Evolutionary conservation across 495 filamentous ascomycete genomes (phyloP).

Genomic region (Talaromyces stipitatus): DNA sequence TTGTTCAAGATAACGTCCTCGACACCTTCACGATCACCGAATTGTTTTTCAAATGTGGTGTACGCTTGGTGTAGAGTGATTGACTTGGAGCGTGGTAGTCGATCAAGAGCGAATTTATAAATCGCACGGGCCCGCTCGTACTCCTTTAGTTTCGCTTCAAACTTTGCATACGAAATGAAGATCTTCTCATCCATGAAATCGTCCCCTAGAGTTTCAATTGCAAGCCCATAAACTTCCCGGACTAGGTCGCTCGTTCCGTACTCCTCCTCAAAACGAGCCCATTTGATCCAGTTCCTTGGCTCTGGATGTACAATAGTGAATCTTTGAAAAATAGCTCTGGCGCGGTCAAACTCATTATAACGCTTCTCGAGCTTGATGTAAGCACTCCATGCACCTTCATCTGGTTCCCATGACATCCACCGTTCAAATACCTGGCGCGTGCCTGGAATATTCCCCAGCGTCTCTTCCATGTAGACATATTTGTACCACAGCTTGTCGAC

Average conservation of each 20-base stretch:
- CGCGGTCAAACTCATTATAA: constrained; percentile 82
- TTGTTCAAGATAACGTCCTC: constrained; percentile 96
- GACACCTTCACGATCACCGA: constrained; percentile 85
- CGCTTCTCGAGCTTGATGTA: constrained; percentile 97
- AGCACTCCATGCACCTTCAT: constrained; percentile 88
- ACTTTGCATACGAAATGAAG: constrained; percentile 87
- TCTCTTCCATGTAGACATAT: constrained; percentile 99
- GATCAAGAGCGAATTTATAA: constrained; percentile 93
- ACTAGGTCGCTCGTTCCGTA: constrained; percentile 85
- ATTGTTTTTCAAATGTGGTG: constrained; percentile 97
- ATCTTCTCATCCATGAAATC: constrained; percentile 95
- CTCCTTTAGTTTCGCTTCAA: constrained; percentile 89
- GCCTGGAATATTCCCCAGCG: constrained; percentile 83
- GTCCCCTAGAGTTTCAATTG: constrained; percentile 85
- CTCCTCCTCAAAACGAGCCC: constrained; percentile 96
- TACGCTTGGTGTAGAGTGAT: constrained; percentile 82
- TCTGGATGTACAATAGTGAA: constrained; percentile 94
- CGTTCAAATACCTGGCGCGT: constrained; percentile 93
- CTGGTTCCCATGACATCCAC: constrained; percentile 98
- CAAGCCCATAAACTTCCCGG: constrained; percentile 82
- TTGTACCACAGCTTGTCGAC: constrained; percentile 98
- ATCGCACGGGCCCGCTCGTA: constrained; percentile 93
- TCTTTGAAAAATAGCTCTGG: constrained; percentile 76
- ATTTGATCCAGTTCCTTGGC: constrained; percentile 96
- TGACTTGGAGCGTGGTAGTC: constrained; percentile 80